Percentiles rank a stretch among this genome's conserved stretches.
These are phyloP conservation scores for Aspergillus versicolor DNA, from an alignment of 2,329 filamentous ascomycete species.

Conservation along the genomic window DNA sequence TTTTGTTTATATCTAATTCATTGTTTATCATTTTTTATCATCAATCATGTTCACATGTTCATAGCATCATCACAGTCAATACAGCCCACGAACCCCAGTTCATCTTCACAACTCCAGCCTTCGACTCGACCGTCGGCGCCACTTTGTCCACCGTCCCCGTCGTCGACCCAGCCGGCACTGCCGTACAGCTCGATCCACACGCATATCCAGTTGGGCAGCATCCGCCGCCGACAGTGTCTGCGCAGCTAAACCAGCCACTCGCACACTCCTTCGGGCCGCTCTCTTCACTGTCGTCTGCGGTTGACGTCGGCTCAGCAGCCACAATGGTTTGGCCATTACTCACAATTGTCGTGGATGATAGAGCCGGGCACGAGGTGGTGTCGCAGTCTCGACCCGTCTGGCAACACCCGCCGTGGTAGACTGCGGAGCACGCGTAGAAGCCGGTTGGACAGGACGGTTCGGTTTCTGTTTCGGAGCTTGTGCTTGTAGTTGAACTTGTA, in stretches of 20 bases:
- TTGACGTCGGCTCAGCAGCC: conserved; percentile 53
- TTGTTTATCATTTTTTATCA: not conserved
- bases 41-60: not conserved
- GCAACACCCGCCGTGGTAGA: conserved; percentile 81
- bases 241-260: conserved; percentile 74
- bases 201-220: conserved; percentile 79
- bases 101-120: conserved; percentile 6
- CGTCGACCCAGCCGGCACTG: conserved; percentile 49
- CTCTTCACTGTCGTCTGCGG: conserved; percentile 29
- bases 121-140: conserved; percentile 24
- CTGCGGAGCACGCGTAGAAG: conserved; percentile 86
- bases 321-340: conserved; percentile 69
- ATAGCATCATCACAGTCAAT: conserved; percentile 13
- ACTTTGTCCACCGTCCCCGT: conserved; percentile 53
- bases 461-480: conserved; percentile 41
- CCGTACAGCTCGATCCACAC: conserved; percentile 74
- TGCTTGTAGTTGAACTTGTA: conserved; percentile 35
- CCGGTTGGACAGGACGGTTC: conserved; percentile 71
- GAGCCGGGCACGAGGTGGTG: conserved; percentile 72
- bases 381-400: conserved; percentile 82
- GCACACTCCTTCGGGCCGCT: conserved; percentile 60
- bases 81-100: conserved; percentile 7
- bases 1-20: not conserved
- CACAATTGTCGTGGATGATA: conserved; percentile 63
- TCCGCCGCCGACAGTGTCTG: conserved; percentile 65